A percentile compares a stretch with the other conserved stretches of the same genome.
Evolutionary conservation across 345 rosid species (phyloP).

Genomic region (Salix dunnii): DNA sequence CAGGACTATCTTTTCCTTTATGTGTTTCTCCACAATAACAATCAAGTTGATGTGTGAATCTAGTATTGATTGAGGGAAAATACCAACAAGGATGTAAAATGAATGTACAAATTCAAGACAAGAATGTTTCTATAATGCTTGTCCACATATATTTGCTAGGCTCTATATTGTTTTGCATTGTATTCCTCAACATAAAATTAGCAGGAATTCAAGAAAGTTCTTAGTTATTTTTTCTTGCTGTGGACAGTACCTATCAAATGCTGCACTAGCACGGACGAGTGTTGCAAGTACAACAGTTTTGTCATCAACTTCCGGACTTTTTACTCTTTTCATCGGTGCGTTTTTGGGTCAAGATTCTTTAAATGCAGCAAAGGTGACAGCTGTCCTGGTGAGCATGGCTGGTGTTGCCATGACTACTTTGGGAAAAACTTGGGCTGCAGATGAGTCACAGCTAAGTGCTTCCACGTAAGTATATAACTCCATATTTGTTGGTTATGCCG

Average conservation of each 20-base stretch:
- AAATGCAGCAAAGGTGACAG: constrained; percentile 77
- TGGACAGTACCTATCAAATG: constrained; percentile 91
- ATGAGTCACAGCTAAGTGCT: constrained; percentile 57
- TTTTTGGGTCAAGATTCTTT: constrained; percentile 86
- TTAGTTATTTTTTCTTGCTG: neutral
- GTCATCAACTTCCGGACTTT: constrained; percentile 96
- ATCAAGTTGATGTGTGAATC: neutral
- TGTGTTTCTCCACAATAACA: neutral
- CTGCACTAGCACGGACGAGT: constrained; percentile 95
- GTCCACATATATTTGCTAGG: neutral
- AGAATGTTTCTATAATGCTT: neutral
- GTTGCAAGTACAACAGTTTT: constrained; percentile 98
- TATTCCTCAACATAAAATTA: neutral
- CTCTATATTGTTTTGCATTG: neutral
- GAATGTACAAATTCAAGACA: neutral
- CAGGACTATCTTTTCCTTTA: neutral
- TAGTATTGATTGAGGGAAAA: neutral
- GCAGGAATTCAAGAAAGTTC: constrained; percentile 1
- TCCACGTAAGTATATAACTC: constrained; percentile 46
- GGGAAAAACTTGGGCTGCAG: constrained; percentile 97
- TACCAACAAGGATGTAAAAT: neutral
- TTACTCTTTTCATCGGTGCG: constrained; percentile 92
- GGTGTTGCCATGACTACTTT: constrained; percentile 97
- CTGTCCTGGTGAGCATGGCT: constrained; percentile 88
- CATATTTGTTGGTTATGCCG: neutral